phyloP scores from a whole-genome alignment of 2,329 filamentous ascomycete species.

The Fusarium sp. region DNA sequence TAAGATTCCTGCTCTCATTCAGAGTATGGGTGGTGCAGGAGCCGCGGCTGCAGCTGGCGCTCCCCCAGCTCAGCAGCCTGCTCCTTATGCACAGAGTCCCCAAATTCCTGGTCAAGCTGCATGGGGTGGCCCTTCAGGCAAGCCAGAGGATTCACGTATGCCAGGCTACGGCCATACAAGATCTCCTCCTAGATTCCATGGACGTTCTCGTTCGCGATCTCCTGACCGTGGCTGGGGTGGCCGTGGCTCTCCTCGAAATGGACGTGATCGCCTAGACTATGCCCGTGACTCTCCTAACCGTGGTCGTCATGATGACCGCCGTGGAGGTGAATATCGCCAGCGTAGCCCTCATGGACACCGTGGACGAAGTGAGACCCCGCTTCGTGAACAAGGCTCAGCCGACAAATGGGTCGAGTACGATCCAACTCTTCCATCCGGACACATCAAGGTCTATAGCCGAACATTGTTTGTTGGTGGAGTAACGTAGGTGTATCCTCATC shows the following conservation, averaged over 20 bases:
- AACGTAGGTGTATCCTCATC: slow-evolving; percentile 67
- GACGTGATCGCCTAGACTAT: slow-evolving; percentile 76
- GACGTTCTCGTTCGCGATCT: slow-evolving; percentile 80
- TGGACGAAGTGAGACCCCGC: slow-evolving; percentile 70
- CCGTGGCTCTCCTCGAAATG: slow-evolving; percentile 70
- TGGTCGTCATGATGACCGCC: slow-evolving; percentile 66
- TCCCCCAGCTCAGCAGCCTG: slow-evolving; percentile 40
- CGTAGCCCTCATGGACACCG: slow-evolving; percentile 81
- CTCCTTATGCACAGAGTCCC: slow-evolving; percentile 54
- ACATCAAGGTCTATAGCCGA: slow-evolving; percentile 92
- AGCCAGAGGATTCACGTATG: slow-evolving; percentile 63
- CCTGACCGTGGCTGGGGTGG: slow-evolving; percentile 78
- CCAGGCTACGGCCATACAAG: slow-evolving; percentile 66
- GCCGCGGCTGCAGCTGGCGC: slow-evolving; percentile 48
- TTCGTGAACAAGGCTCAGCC: slow-evolving; percentile 47
- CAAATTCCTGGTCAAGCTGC: slow-evolving; percentile 50
- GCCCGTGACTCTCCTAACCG: slow-evolving; percentile 74
- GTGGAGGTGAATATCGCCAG: slow-evolving; percentile 81
- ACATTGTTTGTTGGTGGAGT: slow-evolving; percentile 98
- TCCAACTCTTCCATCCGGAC: slow-evolving; percentile 73
- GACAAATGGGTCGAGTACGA: slow-evolving; percentile 86
- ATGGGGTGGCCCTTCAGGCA: slow-evolving; percentile 45
- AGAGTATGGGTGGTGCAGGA: slow-evolving; percentile 57
- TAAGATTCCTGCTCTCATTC: slow-evolving; percentile 72
- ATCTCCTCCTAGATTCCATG: slow-evolving; percentile 69